phyloP scores from a whole-genome alignment of 108 stramenopile species.

The Hondaea fermentalgiana region DNA sequence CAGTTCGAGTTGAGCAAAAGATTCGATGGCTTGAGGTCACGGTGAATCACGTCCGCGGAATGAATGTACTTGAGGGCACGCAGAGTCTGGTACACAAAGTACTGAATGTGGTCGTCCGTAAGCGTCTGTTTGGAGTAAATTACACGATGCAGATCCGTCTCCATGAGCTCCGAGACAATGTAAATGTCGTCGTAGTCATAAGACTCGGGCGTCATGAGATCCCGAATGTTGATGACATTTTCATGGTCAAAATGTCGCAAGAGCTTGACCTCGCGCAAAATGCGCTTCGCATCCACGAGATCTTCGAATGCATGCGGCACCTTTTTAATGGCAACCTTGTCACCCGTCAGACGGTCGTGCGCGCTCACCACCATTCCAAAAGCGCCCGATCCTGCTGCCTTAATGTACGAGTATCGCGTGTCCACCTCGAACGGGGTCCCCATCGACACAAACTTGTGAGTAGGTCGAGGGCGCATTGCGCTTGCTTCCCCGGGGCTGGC shows the following conservation, averaged over 20 bases:
- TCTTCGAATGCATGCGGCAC: conserved; percentile 47
- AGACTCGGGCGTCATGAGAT: conserved; percentile 48
- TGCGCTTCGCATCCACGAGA: conserved; percentile 55
- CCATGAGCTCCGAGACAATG: conserved; percentile 54
- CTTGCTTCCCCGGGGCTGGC: not conserved
- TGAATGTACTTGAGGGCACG: conserved; percentile 50
- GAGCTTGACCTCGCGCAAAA: conserved; percentile 61
- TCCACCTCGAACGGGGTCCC: not conserved
- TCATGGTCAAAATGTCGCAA: conserved; percentile 79
- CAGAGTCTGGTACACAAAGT: conserved; percentile 54
- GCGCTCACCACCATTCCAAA: not conserved
- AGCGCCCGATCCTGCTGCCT: not conserved
- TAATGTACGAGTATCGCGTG: not conserved
- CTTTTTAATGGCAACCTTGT: conserved; percentile 63
- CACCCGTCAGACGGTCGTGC: conserved; percentile 6
- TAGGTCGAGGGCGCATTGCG: not conserved
- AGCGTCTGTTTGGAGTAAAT: conserved; percentile 47
- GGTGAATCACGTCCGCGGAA: conserved; percentile 53
- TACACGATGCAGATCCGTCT: conserved; percentile 52
- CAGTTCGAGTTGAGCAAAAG: conserved; percentile 55
- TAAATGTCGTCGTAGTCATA: conserved; percentile 74
- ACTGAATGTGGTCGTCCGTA: conserved; percentile 48
- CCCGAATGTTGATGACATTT: conserved; percentile 65
- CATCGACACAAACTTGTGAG: not conserved
- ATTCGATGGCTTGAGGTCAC: conserved; percentile 51